Base-by-base conservation (phyloP, 2,329 filamentous ascomycete species). In the Fusarium scirpi region DNA sequence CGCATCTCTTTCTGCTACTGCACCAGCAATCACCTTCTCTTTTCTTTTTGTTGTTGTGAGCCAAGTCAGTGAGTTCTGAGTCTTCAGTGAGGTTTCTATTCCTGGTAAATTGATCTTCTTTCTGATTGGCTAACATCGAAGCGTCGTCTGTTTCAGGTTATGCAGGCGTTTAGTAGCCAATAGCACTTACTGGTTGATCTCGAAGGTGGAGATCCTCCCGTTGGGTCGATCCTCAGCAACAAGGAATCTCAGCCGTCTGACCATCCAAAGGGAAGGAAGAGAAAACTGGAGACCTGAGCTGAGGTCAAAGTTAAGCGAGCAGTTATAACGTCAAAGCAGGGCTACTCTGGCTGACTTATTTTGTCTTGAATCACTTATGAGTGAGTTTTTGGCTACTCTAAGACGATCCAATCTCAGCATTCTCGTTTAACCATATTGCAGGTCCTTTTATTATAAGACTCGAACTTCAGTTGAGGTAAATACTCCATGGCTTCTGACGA, bases 131-230 rank as follows among this genome's bases (percentile, higher is more conserved):
- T 46, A 62, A 64, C 46, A 52, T 59, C 57, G 65, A 65, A 63
- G 62, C 73, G 62, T 79, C 76, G 76, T 78, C 70, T 77, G 78
- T 79, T 79, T 79, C 78, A 79, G 78, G 73, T 77, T 76, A 74
- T 78, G 78, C 74, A 67, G 72, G 73, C 75, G 73, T 62, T 68
- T 77, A 73, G 25, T 52, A 69, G 59, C 77, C 77, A 78, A 78
- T 79, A 47, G 61, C 40, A 16, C 46, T 56, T 54, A 41, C 41
- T 43, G 32, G 43, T 44, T 47, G 53, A 51, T 30, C 58, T 54
- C 52, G 51, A 44, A 16, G 44, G 68, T 73, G 72, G 72, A 44
- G 53, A 55, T 29, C 44, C 12, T 46, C 16, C 34, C 46, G 59
- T 25, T 55, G 49, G 18, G 56, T 34, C 22, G 44, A 47, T 51